A percentile compares a stretch with the other conserved stretches of the same genome.
These are phyloP conservation scores for Tolypocladium endophyticum DNA, from an alignment of 2,329 filamentous ascomycete genomes.

Conservation along the genomic window DNA sequence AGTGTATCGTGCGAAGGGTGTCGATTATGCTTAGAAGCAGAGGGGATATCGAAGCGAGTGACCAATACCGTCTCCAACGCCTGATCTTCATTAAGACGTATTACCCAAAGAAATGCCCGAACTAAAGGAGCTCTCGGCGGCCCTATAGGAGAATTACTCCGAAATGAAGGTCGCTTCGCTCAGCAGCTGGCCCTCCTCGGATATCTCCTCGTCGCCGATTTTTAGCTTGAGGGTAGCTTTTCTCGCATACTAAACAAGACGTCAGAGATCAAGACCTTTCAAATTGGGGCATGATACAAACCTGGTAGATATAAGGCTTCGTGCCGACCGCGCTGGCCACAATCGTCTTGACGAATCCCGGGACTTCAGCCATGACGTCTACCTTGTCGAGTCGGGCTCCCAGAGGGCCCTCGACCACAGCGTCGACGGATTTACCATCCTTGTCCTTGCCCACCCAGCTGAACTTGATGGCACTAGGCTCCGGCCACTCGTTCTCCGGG, in stretches of 20 bases:
- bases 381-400: slow-evolving; percentile 63
- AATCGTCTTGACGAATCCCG: slow-evolving; percentile 89
- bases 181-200: slow-evolving; percentile 71
- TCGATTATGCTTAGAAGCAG: slow-evolving; percentile 3
- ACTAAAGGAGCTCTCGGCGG: neutral
- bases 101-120: slow-evolving; percentile 8
- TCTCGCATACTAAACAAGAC: slow-evolving; percentile 54
- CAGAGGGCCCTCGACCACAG: slow-evolving; percentile 57
- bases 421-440: slow-evolving; percentile 64
- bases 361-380: slow-evolving; percentile 94
- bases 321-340: slow-evolving; percentile 82
- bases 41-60: slow-evolving; percentile 11
- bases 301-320: slow-evolving; percentile 96
- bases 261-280: neutral
- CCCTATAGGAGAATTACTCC: slow-evolving; percentile 21
- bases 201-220: slow-evolving; percentile 66
- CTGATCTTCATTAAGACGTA: slow-evolving; percentile 6
- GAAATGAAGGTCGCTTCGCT: slow-evolving; percentile 96
- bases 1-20: neutral
- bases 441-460: slow-evolving; percentile 69
- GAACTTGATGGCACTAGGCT: slow-evolving; percentile 65
- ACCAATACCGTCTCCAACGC: slow-evolving; percentile 15
- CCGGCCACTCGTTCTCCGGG: slow-evolving; percentile 75
- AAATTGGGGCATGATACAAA: slow-evolving; percentile 26
- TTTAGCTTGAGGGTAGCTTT: slow-evolving; percentile 70